These are phyloP conservation scores for Phyllostachys edulis DNA, from an alignment of 176 grass and related monocot genomes.

Conservation along the genomic window DNA sequence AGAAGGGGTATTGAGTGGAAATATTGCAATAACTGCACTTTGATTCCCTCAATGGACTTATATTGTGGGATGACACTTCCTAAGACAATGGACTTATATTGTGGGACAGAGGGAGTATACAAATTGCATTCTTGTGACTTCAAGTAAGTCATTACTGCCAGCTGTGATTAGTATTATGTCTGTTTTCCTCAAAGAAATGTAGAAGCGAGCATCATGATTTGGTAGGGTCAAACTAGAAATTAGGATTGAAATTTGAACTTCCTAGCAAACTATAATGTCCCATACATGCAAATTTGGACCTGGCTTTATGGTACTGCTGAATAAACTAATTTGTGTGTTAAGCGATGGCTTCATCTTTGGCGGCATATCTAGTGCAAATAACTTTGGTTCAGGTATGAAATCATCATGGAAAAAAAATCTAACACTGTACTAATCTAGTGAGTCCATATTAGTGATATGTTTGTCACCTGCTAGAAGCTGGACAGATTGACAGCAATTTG, in stretches of 20 bases:
- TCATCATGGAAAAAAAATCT: not conserved
- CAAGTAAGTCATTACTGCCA: not conserved
- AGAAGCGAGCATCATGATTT: not conserved
- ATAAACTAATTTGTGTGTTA: not conserved
- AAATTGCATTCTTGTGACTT: not conserved
- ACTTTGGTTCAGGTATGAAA: not conserved
- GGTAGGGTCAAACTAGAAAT: not conserved
- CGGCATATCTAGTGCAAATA: not conserved
- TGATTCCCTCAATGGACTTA: too few relatives aligned
- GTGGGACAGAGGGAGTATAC: not conserved
- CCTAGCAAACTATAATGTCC: not conserved
- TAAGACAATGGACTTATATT: too few relatives aligned
- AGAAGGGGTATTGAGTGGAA: too few relatives aligned
- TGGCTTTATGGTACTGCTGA: not conserved
- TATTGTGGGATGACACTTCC: too few relatives aligned
- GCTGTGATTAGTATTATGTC: not conserved
- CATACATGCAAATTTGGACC: not conserved
- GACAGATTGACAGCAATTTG: not conserved
- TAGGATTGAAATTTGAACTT: not conserved
- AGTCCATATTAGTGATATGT: not conserved
- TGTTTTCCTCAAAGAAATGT: not conserved
- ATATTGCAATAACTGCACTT: too few relatives aligned
- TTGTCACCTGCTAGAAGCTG: constrained; percentile 11
- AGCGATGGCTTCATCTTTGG: not conserved
- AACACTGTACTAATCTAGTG: not conserved